Evolutionary conservation across 768 basidiomycete species (phyloP), one percentile per base, ranked within the genome.

Genomic region (Naganishia randhawae): DNA sequence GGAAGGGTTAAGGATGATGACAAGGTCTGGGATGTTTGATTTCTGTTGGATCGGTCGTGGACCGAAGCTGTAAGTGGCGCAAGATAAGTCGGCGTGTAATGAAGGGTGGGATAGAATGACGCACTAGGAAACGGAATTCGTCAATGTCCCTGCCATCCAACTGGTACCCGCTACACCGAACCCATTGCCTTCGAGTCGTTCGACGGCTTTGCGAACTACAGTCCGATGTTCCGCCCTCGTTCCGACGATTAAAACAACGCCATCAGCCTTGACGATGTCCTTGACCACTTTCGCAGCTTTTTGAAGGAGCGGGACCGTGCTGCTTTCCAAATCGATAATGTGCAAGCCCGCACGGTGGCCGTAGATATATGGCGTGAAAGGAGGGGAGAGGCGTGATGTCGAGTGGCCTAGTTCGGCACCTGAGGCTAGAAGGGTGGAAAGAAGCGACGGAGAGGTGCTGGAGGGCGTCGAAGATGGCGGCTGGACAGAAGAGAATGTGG

Each of bases 101-200:
- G 32, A 27, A 31, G 31, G 51, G 6, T 1, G 11, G 29, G 5
- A 41, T 7, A 25, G 35, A 33, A 3, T n/a, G 9, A 78, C 80
- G 71, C 62, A 81, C 80, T 79, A 75, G 17, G 78, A 75, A 32
- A 78, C 71, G 13, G 79, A 71, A 82, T 99, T 97, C 52, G 95
- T 95, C 72, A 98, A 84, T 27, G 90, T 91, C n/a, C 96, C 96
- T 0, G 95, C 91, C 41, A 93, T 83, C 96, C 96, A 99, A 63
- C 76, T 88, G 84, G 91, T 89, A 17, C 87, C 88, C 10, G 69
- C 69, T 57, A 96, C 87, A 69, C 89, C 86, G 81, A 85, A 98
- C 0, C 88, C 93, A 76, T 91, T 90, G 48, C 82, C 74, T 29
- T 87, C 92, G 69, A 97, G 78, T 48, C 91, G 86, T 72, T 86